Evolutionary conservation across 192 early-diverging fungal genomes (phyloP).

Genomic region (Spizellomyces punctatus): DNA sequence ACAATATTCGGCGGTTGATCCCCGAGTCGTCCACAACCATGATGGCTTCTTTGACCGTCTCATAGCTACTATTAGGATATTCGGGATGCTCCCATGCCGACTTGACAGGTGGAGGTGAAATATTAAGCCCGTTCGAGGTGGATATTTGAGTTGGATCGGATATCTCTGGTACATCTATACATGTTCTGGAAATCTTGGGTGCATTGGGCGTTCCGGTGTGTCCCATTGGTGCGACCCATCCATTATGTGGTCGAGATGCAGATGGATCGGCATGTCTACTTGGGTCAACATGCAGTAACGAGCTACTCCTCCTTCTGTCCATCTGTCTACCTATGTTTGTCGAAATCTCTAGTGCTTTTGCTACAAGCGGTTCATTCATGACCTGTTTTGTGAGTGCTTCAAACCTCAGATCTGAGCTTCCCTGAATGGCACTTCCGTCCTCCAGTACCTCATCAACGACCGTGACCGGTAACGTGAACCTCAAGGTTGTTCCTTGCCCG

Average conservation of each 20-base stretch:
- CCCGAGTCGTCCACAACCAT: slow-evolving; percentile 23
- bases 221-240: too few relatives aligned
- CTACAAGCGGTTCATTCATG: slow-evolving; percentile 2
- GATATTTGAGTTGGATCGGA: too few relatives aligned
- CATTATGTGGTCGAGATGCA: too few relatives aligned
- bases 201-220: too few relatives aligned
- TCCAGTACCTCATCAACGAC: background rate
- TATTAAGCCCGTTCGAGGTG: too few relatives aligned
- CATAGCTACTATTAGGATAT: background rate
- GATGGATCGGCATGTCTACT: background rate
- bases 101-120: too few relatives aligned
- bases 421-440: too few relatives aligned
- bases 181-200: too few relatives aligned
- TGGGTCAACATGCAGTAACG: background rate
- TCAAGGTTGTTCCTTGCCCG: slow-evolving; percentile 15
- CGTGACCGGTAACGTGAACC: background rate
- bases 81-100: too few relatives aligned
- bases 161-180: too few relatives aligned
- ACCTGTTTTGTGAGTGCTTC: slow-evolving; percentile 16
- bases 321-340: background rate
- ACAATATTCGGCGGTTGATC: slow-evolving; percentile 20
- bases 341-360: background rate
- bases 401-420: background rate
- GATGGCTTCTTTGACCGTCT: background rate
- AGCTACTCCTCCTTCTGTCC: background rate